phyloP scores from a whole-genome alignment of 306 rosid genomes.

The Cucurbita pepo region DNA sequence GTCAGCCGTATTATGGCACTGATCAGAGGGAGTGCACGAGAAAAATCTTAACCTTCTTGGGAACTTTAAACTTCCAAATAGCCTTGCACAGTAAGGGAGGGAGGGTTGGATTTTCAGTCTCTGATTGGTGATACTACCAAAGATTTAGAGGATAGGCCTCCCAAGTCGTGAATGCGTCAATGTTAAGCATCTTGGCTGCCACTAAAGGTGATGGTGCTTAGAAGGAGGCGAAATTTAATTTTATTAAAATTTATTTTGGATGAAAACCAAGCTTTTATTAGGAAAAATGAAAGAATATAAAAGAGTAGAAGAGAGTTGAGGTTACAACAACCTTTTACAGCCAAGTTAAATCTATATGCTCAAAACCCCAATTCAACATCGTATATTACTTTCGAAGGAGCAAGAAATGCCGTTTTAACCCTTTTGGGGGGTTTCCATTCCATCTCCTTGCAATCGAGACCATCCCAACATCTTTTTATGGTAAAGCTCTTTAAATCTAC shows the following conservation, averaged over 20 bases:
- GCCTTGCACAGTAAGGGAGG: neutral
- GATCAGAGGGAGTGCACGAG: neutral
- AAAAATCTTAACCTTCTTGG: neutral
- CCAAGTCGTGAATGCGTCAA: neutral
- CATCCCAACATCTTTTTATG: neutral
- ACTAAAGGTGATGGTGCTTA: neutral
- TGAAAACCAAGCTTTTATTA: no score
- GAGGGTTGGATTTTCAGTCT: neutral
- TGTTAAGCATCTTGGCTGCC: neutral
- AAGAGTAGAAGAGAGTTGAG: neutral
- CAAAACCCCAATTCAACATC: no score
- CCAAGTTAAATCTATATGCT: no score
- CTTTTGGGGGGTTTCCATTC: no score
- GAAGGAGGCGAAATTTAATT: no score
- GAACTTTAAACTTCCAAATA: neutral
- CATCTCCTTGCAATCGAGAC: neutral
- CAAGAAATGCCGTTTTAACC: no score
- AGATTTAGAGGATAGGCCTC: neutral
- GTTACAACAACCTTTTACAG: neutral
- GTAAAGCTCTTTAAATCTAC: neutral
- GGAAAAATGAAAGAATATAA: no score
- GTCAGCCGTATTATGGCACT: neutral
- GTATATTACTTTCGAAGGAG: no score
- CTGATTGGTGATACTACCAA: neutral
- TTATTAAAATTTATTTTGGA: no score